Evolutionary conservation across 225 moss, liverwort and hornwort genomes (phyloP).

Genomic region (Thuidium tamariscinum): DNA sequence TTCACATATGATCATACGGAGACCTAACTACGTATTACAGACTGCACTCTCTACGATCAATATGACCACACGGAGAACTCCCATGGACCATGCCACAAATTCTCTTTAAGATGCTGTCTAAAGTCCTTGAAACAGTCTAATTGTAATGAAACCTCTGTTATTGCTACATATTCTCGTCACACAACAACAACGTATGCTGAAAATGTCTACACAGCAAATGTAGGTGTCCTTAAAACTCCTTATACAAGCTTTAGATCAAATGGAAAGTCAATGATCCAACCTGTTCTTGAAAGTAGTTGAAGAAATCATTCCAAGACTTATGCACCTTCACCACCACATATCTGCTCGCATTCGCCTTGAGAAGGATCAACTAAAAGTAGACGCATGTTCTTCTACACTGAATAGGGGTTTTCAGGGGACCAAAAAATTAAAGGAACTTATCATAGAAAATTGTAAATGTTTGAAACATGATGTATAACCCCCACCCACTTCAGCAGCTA

Average conservation of each 20-base stretch:
- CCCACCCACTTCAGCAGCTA: too few relatives aligned
- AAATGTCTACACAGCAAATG: not conserved
- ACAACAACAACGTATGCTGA: not conserved
- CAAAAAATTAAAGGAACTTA: too few relatives aligned
- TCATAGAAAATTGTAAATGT: too few relatives aligned
- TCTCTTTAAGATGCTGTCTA: not conserved
- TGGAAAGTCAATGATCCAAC: slow-evolving; percentile 6
- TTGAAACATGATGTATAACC: too few relatives aligned
- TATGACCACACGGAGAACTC: too few relatives aligned
- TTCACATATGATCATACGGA: too few relatives aligned
- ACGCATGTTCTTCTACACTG: not conserved
- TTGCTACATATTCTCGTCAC: not conserved
- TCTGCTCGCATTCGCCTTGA: slow-evolving; percentile 35
- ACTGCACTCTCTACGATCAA: not conserved
- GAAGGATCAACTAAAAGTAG: slow-evolving; percentile 9
- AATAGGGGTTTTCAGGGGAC: too few relatives aligned
- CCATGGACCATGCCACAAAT: not conserved
- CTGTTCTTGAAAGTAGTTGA: slow-evolving; percentile 74
- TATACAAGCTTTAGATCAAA: not conserved
- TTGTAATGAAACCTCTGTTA: not conserved
- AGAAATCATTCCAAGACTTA: slow-evolving; percentile 83
- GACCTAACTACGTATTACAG: not conserved
- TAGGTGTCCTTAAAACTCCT: not conserved
- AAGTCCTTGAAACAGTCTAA: not conserved
- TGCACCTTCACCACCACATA: slow-evolving; percentile 98